Conservation (phyloP, 2,329 filamentous ascomycete genomes). For the Trichoderma atroviride region DNA sequence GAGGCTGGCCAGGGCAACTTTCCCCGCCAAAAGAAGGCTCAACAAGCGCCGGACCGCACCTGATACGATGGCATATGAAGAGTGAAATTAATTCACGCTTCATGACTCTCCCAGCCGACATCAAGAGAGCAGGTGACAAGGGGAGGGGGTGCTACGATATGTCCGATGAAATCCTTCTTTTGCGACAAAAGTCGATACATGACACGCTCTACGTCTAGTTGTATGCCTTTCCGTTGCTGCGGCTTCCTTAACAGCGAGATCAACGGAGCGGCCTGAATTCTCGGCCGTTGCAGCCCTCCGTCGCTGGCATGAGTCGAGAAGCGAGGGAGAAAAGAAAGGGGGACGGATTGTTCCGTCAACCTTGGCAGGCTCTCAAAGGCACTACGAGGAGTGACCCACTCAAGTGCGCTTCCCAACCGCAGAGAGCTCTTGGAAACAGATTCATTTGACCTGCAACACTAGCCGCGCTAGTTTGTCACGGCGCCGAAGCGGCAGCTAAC, state of each 20-base stretch:
- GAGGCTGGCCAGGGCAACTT: not conserved
- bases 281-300: slow-evolving; percentile 1
- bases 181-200: not conserved
- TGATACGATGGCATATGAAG: not conserved
- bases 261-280: slow-evolving; percentile 13
- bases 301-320: slow-evolving; percentile 15
- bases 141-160: not conserved
- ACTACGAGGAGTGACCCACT: not conserved
- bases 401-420: not conserved
- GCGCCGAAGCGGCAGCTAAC: slow-evolving; percentile 15
- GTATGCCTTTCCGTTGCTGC: not conserved
- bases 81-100: slow-evolving; percentile 9
- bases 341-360: slow-evolving; percentile 13
- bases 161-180: not conserved
- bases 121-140: not conserved
- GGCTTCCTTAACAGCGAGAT: not conserved
- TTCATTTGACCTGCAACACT: not conserved
- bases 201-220: not conserved
- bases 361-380: not conserved
- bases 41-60: not conserved
- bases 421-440: not conserved
- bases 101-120: not conserved
- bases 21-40: slow-evolving; percentile 16
- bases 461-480: not conserved
- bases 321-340: not conserved